Conservation (phyloP, 2,329 filamentous ascomycete genomes). For the Penicillium sp. region DNA sequence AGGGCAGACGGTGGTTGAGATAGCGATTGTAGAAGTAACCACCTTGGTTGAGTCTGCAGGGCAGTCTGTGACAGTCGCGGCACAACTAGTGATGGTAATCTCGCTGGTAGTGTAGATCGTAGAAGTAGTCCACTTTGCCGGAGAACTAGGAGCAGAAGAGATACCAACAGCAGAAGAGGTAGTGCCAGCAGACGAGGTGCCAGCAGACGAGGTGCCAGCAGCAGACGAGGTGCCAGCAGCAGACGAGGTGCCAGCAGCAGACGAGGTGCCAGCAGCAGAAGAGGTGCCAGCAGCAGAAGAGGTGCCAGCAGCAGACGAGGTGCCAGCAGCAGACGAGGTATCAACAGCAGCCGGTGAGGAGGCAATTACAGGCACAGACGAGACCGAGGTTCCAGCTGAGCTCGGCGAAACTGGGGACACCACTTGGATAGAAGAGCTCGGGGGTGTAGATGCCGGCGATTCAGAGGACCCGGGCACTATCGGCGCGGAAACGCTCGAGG, state of each 20-base stretch:
- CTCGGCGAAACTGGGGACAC: background rate
- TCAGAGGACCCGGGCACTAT: background rate
- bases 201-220: background rate
- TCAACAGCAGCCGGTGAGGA: background rate
- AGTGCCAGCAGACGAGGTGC: background rate
- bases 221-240: background rate
- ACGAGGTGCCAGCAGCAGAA: background rate
- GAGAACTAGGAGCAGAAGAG: conserved; percentile 1
- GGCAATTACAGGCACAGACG: background rate
- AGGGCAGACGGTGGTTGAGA: background rate
- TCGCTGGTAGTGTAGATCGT: background rate
- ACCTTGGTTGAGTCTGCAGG: background rate
- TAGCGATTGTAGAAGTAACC: background rate
- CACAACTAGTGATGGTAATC: background rate
- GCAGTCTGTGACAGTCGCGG: background rate
- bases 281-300: background rate
- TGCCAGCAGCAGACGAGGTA: background rate
- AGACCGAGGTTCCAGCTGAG: background rate
- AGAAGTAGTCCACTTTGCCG: conserved; percentile 3
- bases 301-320: background rate
- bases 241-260: background rate
- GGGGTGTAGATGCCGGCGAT: background rate
- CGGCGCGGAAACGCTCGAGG: background rate
- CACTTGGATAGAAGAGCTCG: background rate
- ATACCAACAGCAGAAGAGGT: background rate